Base-by-base conservation (phyloP, 768 basidiomycete species). In the Russula sp. region DNA sequence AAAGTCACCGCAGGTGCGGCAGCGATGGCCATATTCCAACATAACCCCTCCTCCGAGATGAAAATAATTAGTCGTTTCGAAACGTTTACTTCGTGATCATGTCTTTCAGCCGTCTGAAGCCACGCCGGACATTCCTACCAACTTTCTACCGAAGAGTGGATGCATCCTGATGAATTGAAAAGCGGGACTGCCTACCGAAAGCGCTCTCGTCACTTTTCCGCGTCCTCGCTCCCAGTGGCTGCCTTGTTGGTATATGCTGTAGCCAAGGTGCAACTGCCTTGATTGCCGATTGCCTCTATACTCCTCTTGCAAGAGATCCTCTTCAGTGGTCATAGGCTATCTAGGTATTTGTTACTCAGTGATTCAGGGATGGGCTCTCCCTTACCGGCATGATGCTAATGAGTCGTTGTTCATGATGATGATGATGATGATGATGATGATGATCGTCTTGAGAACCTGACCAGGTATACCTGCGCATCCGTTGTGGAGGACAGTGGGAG, bases 291-390 rank as follows among this genome's bases (percentile, higher is more conserved):
- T 24, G 34, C 64, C 64, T 59, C 52, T 67, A 44, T 69, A 63
- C 13, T 67, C 44, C 36, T 69, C 61, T 53, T 69, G 68, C 50
- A 69, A 58, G 40, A 69, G 61, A 28, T 69, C 68, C 34, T 69
- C 68, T 57, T 69, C 66, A 16, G 68, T 63, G 3, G 62, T 56
- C 68, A 69, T 69, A 16, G 59, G 66, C 68, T 69, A 52, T 20
- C 38, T 49, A 60, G 2, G 8, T 26, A 61, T 65, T 61, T n/a
- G 50, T 65, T 48, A 61, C 64, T 42, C 26, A 50, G 36, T 18
- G 44, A 34, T 42, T 36, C 32, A 6, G n/a, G 40, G 30, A 49
- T 52, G 26, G 22, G 36, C 10, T 30, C 32, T n/a, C 30, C 10
- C 64, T 65, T 28, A 65, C 64, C 59, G 64, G 64, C 40, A 65